Evolutionary conservation across 371 early-diverging fungal species (phyloP).

Genomic region (Nosema granulosis): DNA sequence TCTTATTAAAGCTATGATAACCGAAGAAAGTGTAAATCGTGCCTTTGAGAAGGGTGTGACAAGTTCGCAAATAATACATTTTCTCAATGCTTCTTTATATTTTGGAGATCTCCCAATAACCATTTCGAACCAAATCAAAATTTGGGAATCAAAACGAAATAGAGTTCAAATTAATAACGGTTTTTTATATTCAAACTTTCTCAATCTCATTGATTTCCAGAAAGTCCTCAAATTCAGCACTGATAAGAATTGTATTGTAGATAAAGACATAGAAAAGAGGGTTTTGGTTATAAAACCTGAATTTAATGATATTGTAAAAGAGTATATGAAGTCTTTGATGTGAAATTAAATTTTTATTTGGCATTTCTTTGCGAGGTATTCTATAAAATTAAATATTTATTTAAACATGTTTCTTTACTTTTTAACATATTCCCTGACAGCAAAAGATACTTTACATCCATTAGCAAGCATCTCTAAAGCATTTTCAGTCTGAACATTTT

Average conservation of each 20-base stretch:
- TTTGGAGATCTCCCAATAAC: conserved; percentile 72
- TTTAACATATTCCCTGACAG: conserved; percentile 39
- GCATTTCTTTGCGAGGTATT: not conserved
- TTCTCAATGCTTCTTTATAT: conserved; percentile 41
- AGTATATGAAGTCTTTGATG: conserved; percentile 51
- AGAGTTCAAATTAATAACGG: conserved; percentile 70
- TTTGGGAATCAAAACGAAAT: conserved; percentile 93
- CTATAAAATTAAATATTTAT: not conserved
- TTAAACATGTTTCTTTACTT: not conserved
- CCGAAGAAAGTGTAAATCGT: conserved; percentile 79
- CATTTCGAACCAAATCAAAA: conserved; percentile 84
- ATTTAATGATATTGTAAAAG: conserved; percentile 54
- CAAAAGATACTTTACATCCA: conserved; percentile 57
- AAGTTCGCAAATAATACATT: conserved; percentile 75
- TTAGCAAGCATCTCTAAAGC: conserved; percentile 44
- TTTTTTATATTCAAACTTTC: conserved; percentile 76
- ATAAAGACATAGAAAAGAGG: conserved; percentile 52
- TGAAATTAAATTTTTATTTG: not conserved
- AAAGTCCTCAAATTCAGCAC: conserved; percentile 54
- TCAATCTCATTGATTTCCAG: conserved; percentile 64
- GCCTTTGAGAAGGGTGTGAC: conserved; percentile 87
- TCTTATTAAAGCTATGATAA: conserved; percentile 83
- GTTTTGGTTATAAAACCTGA: conserved; percentile 60
- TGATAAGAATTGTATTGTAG: conserved; percentile 44
- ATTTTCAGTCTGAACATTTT: conserved; percentile 21